phyloP scores from a whole-genome alignment of 306 rosid genomes.

The Mimosa bimucronata region DNA sequence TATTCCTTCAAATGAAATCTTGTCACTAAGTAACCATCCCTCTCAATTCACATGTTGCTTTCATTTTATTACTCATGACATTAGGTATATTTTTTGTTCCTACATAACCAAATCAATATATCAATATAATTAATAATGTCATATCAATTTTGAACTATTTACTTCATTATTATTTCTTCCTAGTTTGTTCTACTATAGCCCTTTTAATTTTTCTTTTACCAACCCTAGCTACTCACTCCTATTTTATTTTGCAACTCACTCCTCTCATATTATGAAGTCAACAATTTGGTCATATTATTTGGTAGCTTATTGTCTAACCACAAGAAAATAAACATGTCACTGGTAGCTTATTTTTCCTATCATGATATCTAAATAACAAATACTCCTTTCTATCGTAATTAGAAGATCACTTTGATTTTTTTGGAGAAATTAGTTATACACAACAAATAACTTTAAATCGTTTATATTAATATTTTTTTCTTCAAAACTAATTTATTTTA shows the following conservation, averaged over 20 bases:
- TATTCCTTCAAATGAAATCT: slow-evolving; percentile 25
- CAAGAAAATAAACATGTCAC: not conserved
- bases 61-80: slow-evolving; percentile 13
- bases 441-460: too few species aligned
- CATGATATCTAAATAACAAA: too few species aligned
- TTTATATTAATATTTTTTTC: too few species aligned
- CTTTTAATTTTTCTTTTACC: not conserved
- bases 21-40: slow-evolving; percentile 5
- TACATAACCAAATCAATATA: not conserved
- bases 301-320: not conserved
- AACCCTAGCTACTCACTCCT: not conserved
- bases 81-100: slow-evolving; percentile 17
- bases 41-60: slow-evolving; percentile 11
- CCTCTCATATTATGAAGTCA: not conserved
- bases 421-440: too few species aligned
- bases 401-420: too few species aligned
- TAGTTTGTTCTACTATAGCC: not conserved
- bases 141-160: not conserved
- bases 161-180: not conserved
- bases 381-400: too few species aligned
- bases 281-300: not conserved
- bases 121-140: not conserved
- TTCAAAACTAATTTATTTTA: too few species aligned
- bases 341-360: not conserved
- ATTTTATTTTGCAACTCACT: not conserved